Percentiles rank a stretch among this genome's conserved stretches.
Evolutionary conservation across 306 rosid genomes (phyloP).

Genomic region (Cucumis hystrix): DNA sequence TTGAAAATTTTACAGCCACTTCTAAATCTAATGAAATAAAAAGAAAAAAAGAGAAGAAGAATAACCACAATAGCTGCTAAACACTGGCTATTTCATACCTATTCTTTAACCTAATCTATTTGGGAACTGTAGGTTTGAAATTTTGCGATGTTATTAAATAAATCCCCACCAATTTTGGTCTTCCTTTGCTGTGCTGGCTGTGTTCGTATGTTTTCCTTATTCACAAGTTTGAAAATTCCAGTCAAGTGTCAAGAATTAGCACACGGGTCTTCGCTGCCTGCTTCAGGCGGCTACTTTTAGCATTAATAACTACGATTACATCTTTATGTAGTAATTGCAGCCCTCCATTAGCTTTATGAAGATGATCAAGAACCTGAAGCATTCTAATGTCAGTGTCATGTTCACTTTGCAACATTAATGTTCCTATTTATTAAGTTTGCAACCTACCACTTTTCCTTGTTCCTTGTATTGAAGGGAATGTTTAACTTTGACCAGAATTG

Average conservation of each 20-base stretch:
- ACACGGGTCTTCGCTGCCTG: not conserved
- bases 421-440: constrained; percentile 35
- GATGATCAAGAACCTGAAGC: not conserved
- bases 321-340: not conserved
- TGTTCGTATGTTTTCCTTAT: not conserved
- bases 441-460: constrained; percentile 10
- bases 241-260: not conserved
- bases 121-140: not conserved
- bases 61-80: not conserved
- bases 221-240: not conserved
- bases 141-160: not conserved
- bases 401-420: constrained; percentile 11
- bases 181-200: not conserved
- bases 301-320: not conserved
- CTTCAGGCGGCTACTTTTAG: not conserved
- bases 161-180: not conserved
- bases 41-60: not conserved
- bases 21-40: not conserved
- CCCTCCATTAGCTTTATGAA: not conserved
- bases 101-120: not conserved
- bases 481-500: constrained; percentile 12
- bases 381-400: not conserved
- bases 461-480: constrained; percentile 8
- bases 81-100: not conserved
- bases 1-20: constrained; percentile 23